A percentile compares a stretch with the other conserved stretches of the same genome.
Conservation (phyloP, 116 monocot genomes). For the Zostera marina region DNA sequence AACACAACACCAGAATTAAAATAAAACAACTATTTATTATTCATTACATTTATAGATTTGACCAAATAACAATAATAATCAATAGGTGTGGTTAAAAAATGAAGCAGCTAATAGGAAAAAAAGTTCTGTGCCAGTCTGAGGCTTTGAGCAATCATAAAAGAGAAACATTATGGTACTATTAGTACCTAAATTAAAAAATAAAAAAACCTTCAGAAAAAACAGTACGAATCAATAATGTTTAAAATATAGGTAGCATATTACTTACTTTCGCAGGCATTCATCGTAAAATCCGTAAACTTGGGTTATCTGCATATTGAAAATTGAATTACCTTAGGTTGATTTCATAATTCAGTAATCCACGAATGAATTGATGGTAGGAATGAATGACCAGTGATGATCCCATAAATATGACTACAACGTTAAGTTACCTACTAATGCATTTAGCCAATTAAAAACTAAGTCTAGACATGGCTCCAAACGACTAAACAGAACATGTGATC, state of each 20-base stretch:
- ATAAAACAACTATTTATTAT: background rate
- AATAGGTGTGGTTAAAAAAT: no score
- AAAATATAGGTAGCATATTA: slow-evolving; percentile 4
- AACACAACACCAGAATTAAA: background rate
- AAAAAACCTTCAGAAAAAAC: background rate
- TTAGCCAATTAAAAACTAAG: background rate
- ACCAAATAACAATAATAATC: no score
- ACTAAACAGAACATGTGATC: background rate
- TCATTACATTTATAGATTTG: background rate
- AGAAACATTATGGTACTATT: background rate
- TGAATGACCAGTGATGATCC: background rate
- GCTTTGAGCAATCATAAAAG: no score
- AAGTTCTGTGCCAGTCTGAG: no score
- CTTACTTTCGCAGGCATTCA: slow-evolving; percentile 90
- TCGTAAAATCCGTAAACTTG: slow-evolving; percentile 99
- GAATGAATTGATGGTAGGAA: slow-evolving; percentile 1
- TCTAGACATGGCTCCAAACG: background rate
- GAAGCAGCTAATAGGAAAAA: background rate
- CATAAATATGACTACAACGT: slow-evolving; percentile 4
- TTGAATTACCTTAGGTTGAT: background rate
- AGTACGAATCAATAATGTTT: background rate
- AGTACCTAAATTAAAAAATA: background rate
- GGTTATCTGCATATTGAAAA: slow-evolving; percentile 58
- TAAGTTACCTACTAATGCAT: background rate
- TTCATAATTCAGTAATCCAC: background rate